A percentile compares a stretch with the other conserved stretches of the same genome.
These are phyloP conservation scores for Penicillium salamii DNA, from an alignment of 495 filamentous ascomycete species.

Conservation along the genomic window DNA sequence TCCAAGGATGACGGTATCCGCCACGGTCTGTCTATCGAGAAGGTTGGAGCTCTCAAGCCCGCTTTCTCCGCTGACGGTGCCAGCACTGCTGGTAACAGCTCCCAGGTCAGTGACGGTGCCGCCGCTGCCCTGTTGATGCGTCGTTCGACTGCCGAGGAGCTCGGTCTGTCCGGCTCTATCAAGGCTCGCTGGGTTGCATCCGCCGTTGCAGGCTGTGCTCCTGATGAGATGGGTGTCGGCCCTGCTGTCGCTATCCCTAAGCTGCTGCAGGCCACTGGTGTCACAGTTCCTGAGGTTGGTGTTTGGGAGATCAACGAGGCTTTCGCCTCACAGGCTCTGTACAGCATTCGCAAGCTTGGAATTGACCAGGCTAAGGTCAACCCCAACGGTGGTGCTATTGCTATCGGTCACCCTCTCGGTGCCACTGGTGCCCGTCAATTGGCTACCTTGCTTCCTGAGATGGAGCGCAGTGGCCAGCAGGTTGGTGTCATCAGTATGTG, in stretches of 20 bases:
- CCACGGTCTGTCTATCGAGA: slow-evolving; percentile 60
- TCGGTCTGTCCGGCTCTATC: slow-evolving; percentile 66
- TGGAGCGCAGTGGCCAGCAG: slow-evolving; percentile 60
- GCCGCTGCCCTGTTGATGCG: slow-evolving; percentile 80
- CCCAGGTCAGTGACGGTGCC: slow-evolving; percentile 84
- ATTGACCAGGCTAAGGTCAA: slow-evolving; percentile 71
- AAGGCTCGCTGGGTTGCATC: slow-evolving; percentile 78
- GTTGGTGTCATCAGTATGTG: slow-evolving; percentile 83
- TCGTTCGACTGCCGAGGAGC: slow-evolving; percentile 71
- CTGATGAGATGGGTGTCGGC: slow-evolving; percentile 93
- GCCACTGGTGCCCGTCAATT: slow-evolving; percentile 84
- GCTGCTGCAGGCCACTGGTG: slow-evolving; percentile 61
- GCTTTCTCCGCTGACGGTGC: slow-evolving; percentile 71
- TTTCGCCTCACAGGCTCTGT: slow-evolving; percentile 84
- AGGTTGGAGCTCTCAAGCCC: slow-evolving; percentile 75
- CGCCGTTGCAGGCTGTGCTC: slow-evolving; percentile 69
- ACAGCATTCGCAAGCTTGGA: slow-evolving; percentile 73
- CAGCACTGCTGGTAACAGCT: slow-evolving; percentile 84
- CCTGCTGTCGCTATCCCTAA: slow-evolving; percentile 84
- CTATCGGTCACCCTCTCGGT: slow-evolving; percentile 89
- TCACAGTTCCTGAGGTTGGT: slow-evolving; percentile 66
- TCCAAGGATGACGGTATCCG: slow-evolving; percentile 81
- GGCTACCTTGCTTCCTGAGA: slow-evolving; percentile 68
- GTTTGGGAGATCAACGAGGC: slow-evolving; percentile 98
- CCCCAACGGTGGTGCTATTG: slow-evolving; percentile 90